A percentile compares a stretch with the other conserved stretches of the same genome.
Evolutionary conservation across 2,329 filamentous ascomycete species (phyloP).

Genomic region (Sclerotinia nivalis): DNA sequence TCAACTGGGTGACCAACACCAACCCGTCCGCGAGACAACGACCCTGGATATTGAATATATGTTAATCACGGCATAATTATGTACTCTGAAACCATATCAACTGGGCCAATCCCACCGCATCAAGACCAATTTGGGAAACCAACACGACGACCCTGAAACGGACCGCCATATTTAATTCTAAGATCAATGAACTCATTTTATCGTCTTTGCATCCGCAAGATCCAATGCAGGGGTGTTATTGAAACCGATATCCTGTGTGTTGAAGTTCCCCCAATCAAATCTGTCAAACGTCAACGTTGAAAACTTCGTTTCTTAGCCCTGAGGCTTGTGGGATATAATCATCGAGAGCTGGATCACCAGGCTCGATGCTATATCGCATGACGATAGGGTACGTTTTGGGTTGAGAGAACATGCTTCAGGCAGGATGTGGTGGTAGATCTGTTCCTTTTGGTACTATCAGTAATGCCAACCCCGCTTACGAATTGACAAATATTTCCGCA

Average conservation of each 20-base stretch:
- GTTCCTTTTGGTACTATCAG: constrained; percentile 39
- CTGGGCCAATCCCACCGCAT: constrained; percentile 24
- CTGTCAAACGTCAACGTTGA: constrained; percentile 48
- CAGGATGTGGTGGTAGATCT: constrained; percentile 47
- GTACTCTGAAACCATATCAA: no score
- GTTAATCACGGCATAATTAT: no score
- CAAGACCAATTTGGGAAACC: no score
- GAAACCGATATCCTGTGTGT: constrained; percentile 49
- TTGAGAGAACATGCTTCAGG: constrained; percentile 45
- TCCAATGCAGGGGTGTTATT: constrained; percentile 51
- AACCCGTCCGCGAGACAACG: no score
- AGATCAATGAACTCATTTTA: constrained; percentile 47
- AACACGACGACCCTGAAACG: no score
- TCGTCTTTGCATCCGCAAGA: constrained; percentile 48
- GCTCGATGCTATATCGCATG: constrained; percentile 45
- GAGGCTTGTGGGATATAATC: constrained; percentile 48
- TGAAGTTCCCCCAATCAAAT: constrained; percentile 43
- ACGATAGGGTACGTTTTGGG: constrained; percentile 40
- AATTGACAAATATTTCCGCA: constrained; percentile 27
- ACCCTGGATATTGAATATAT: no score
- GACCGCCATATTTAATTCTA: constrained; percentile 45
- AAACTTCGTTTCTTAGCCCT: constrained; percentile 52
- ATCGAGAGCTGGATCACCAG: constrained; percentile 45
- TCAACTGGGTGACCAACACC: no score
- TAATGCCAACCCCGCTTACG: not conserved